phyloP scores from a whole-genome alignment of 2,329 filamentous ascomycete genomes.

The Ascomycota sp. region DNA sequence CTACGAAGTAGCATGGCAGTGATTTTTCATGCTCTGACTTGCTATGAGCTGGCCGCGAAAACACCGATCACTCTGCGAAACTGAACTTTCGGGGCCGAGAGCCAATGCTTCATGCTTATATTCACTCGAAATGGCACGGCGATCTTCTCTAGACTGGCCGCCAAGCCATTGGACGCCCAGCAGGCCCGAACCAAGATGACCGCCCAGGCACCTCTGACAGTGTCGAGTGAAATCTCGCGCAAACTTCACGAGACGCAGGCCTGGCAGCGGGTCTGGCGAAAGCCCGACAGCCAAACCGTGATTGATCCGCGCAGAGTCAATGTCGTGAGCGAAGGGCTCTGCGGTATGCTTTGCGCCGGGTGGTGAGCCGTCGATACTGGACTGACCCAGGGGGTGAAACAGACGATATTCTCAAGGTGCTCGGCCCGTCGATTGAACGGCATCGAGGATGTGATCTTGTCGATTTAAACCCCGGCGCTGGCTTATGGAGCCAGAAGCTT shows the following conservation, averaged over 20 bases:
- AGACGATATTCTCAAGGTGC: conserved; percentile 49
- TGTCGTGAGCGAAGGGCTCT: conserved; percentile 27
- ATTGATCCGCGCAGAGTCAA: conserved; percentile 24
- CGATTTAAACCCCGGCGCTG: conserved; percentile 63
- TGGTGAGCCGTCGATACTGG: not conserved
- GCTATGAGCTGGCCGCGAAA: no score
- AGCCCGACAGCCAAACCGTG: not conserved
- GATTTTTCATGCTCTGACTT: no score
- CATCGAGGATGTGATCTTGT: conserved; percentile 65
- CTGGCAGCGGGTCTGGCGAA: no score
- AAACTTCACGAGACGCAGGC: conserved; percentile 6
- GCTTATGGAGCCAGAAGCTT: conserved; percentile 57
- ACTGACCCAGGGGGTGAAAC: not conserved
- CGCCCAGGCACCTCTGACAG: not conserved
- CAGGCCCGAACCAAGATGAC: conserved; percentile 2
- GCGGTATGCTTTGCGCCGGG: conserved; percentile 14
- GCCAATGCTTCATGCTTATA: conserved; percentile 3
- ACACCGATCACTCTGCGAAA: no score
- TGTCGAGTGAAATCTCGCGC: conserved; percentile 3
- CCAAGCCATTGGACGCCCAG: conserved; percentile 1
- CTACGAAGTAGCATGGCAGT: no score
- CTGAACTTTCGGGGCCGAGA: not conserved
- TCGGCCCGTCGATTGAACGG: conserved; percentile 44
- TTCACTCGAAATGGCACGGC: conserved; percentile 1
- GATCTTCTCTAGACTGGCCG: conserved; percentile 2